A percentile compares a stretch with the other conserved stretches of the same genome.
phyloP scores from a whole-genome alignment of 2,329 filamentous ascomycete species.

The Magnaporthiopsis incrustans region DNA sequence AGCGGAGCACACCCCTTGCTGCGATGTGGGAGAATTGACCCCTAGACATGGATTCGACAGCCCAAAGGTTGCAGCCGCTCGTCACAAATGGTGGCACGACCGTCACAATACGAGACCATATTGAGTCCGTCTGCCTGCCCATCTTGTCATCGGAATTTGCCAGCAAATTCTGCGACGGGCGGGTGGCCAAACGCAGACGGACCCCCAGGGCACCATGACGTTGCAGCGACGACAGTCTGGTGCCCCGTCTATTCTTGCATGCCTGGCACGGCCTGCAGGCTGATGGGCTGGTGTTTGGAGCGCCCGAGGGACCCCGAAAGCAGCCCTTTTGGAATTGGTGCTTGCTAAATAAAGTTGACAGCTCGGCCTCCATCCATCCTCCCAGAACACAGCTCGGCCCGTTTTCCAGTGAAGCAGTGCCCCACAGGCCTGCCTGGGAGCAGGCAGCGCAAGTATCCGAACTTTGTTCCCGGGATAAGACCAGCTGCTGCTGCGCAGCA shows the following conservation, averaged over 20 bases:
- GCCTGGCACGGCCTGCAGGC: background rate
- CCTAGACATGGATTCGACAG: constrained; percentile 5
- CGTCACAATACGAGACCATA: constrained; percentile 2
- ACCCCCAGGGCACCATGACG: background rate
- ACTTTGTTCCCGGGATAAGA: background rate
- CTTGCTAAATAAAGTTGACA: background rate
- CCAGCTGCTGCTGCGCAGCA: background rate
- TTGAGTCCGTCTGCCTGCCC: background rate
- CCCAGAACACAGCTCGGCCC: background rate
- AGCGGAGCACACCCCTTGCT: background rate
- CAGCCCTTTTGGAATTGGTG: background rate
- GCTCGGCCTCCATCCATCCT: background rate
- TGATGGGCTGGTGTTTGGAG: background rate
- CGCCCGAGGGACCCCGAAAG: background rate
- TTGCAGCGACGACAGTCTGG: background rate
- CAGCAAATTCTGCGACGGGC: too few species aligned
- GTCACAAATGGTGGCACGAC: constrained; percentile 2
- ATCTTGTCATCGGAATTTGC: background rate
- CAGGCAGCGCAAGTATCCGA: background rate
- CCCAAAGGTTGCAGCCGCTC: constrained; percentile 4
- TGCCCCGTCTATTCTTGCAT: background rate
- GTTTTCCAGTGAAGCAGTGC: background rate
- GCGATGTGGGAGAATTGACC: constrained; percentile 5
- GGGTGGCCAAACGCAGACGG: background rate
- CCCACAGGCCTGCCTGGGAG: background rate